These are phyloP conservation scores for Castanea sativa DNA, from an alignment of 306 rosid genomes.

Conservation along the genomic window DNA sequence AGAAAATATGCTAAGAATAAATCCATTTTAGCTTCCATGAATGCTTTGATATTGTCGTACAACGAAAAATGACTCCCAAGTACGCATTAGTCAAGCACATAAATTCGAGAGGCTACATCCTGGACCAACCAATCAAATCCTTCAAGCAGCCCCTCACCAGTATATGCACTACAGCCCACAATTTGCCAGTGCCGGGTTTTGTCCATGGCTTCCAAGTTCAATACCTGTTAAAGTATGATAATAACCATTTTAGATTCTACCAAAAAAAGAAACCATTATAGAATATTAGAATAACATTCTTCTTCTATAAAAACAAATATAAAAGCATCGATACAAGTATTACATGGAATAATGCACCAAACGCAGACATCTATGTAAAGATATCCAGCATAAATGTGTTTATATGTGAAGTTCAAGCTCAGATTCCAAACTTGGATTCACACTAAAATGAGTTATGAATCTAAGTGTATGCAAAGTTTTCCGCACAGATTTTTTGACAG, in stretches of 20 bases:
- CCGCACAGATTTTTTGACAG: not conserved
- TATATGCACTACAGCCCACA: conserved; percentile 77
- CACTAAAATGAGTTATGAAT: not conserved
- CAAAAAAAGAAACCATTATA: too few relatives aligned
- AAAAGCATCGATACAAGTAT: not conserved
- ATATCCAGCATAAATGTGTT: not conserved
- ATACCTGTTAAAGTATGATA: conserved; percentile 37
- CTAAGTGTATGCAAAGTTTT: not conserved
- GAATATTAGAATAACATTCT: not conserved
- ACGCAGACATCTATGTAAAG: not conserved
- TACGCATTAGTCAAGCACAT: conserved; percentile 49
- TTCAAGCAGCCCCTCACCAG: conserved; percentile 77
- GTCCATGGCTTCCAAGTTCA: conserved; percentile 79
- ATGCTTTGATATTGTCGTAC: not conserved
- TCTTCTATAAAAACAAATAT: not conserved
- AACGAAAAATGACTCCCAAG: not conserved
- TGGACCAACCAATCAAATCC: conserved; percentile 92
- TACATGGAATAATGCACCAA: not conserved
- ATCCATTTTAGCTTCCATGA: not conserved
- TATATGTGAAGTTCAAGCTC: not conserved
- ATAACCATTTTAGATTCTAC: conserved; percentile 3
- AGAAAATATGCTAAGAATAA: not conserved
- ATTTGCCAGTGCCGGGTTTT: conserved; percentile 76
- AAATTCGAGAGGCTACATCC: conserved; percentile 81
- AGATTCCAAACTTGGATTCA: not conserved